Conservation (phyloP, 1,284 basidiomycete genomes). For the Calocybe gambosa region DNA sequence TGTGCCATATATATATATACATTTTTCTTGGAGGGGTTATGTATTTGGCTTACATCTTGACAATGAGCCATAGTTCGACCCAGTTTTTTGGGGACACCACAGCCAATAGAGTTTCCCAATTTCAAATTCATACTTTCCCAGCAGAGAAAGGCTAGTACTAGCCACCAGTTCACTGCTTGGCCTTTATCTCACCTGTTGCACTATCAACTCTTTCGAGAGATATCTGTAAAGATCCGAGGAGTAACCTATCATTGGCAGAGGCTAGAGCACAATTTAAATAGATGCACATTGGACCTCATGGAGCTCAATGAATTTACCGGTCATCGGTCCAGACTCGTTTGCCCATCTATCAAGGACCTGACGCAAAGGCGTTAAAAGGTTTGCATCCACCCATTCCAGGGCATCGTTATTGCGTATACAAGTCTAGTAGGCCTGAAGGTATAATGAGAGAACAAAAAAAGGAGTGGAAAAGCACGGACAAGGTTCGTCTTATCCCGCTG, state of each 20-base stretch:
- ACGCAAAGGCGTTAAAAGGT: slow-evolving; percentile 27
- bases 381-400: slow-evolving; percentile 27
- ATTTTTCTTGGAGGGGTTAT: too few relatives aligned
- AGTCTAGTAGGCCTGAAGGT: slow-evolving; percentile 27
- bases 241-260: slow-evolving; percentile 25
- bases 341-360: slow-evolving; percentile 23
- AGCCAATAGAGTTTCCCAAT: too few relatives aligned
- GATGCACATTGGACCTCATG: not conserved
- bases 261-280: slow-evolving; percentile 12
- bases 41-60: too few relatives aligned
- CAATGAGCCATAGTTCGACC: too few relatives aligned
- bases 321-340: slow-evolving; percentile 16
- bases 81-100: too few relatives aligned
- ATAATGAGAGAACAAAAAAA: not conserved
- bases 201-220: slow-evolving; percentile 36
- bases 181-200: slow-evolving; percentile 6
- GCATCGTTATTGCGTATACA: slow-evolving; percentile 41
- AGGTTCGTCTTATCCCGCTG: slow-evolving; percentile 15
- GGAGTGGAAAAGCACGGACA: slow-evolving; percentile 6
- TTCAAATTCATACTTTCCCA: too few relatives aligned
- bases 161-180: too few relatives aligned
- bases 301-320: not conserved
- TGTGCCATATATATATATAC: too few relatives aligned
- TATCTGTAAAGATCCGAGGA: slow-evolving; percentile 38
- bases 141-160: too few relatives aligned